A percentile compares a stretch with the other conserved stretches of the same genome.
Conservation (phyloP, 768 basidiomycete genomes). For the Lentinula raphanica region DNA sequence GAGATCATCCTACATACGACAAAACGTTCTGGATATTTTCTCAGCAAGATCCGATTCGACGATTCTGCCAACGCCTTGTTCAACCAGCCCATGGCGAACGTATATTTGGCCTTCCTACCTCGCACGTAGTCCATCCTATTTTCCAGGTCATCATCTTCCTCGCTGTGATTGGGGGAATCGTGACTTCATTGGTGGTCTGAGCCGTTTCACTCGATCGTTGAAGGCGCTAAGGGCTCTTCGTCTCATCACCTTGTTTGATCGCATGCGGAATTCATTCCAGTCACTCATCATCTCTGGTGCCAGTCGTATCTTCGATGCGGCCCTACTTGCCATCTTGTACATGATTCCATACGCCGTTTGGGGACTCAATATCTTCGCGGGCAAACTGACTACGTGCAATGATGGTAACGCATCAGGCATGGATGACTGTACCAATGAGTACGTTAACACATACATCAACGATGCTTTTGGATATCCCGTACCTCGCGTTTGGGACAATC, state of each 20-base stretch:
- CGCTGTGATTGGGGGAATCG: slow-evolving; percentile 75
- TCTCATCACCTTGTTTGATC: slow-evolving; percentile 83
- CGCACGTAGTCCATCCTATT: slow-evolving; percentile 56
- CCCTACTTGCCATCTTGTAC: slow-evolving; percentile 82
- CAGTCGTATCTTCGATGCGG: slow-evolving; percentile 82
- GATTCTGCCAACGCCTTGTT: slow-evolving; percentile 77
- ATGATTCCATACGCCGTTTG: slow-evolving; percentile 92
- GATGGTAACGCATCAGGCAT: slow-evolving; percentile 54
- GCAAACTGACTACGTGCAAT: slow-evolving; percentile 81
- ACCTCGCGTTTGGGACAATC: slow-evolving; percentile 88
- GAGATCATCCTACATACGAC: slow-evolving; percentile 84
- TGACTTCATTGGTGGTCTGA: slow-evolving; percentile 78
- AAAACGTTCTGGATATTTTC: slow-evolving; percentile 86
- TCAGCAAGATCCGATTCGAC: slow-evolving; percentile 70
- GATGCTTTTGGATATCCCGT: slow-evolving; percentile 62
- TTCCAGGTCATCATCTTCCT: slow-evolving; percentile 73
- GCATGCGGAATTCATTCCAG: slow-evolving; percentile 83
- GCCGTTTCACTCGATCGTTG: slow-evolving; percentile 76
- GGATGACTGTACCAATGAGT: slow-evolving; percentile 71
- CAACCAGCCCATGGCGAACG: slow-evolving; percentile 81
- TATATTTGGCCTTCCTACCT: slow-evolving; percentile 73
- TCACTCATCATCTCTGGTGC: slow-evolving; percentile 84
- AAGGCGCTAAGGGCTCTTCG: slow-evolving; percentile 87
- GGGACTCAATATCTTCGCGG: slow-evolving; percentile 91
- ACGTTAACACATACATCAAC: slow-evolving; percentile 54